phyloP scores from a whole-genome alignment of 176 grass and related monocot species.

The Phoenix dactylifera region DNA sequence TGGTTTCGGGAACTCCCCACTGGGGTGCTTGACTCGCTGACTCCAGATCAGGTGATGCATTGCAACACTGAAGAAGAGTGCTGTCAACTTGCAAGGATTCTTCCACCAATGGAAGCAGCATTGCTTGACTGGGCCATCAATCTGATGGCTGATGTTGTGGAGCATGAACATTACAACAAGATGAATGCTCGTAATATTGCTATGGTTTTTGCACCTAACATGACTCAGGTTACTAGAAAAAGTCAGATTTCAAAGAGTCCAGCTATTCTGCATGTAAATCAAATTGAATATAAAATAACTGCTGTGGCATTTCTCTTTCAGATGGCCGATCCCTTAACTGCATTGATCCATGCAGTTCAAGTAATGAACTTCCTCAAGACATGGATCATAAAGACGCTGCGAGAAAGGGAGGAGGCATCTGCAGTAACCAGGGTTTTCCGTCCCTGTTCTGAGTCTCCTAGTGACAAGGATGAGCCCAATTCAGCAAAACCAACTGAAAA shows the following conservation, averaged over 20 bases:
- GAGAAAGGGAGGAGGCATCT: slow-evolving; percentile 51
- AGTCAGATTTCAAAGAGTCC: background rate
- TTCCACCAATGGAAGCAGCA: slow-evolving; percentile 59
- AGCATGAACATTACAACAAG: slow-evolving; percentile 75
- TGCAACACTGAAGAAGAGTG: slow-evolving; percentile 80
- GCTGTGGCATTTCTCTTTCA: slow-evolving; percentile 30
- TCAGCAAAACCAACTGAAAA: slow-evolving; percentile 25
- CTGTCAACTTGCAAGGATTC: slow-evolving; percentile 37
- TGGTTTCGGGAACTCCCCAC: slow-evolving; percentile 91
- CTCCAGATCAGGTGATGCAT: slow-evolving; percentile 69
- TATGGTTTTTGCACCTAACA: slow-evolving; percentile 98
- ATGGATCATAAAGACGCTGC: slow-evolving; percentile 60
- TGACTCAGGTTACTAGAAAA: slow-evolving; percentile 72
- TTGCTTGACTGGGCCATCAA: slow-evolving; percentile 86
- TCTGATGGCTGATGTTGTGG: slow-evolving; percentile 87
- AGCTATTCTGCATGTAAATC: no score
- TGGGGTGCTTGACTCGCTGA: slow-evolving; percentile 57
- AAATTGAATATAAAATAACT: background rate
- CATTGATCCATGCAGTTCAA: slow-evolving; percentile 86
- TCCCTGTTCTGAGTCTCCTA: slow-evolving; percentile 53
- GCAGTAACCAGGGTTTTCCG: slow-evolving; percentile 8
- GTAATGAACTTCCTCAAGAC: slow-evolving; percentile 95
- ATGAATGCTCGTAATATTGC: slow-evolving; percentile 93
- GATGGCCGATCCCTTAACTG: slow-evolving; percentile 92
- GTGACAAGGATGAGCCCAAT: slow-evolving; percentile 37